Conservation (phyloP, 2,329 filamentous ascomycete genomes). For the Alternaria gaisen region DNA sequence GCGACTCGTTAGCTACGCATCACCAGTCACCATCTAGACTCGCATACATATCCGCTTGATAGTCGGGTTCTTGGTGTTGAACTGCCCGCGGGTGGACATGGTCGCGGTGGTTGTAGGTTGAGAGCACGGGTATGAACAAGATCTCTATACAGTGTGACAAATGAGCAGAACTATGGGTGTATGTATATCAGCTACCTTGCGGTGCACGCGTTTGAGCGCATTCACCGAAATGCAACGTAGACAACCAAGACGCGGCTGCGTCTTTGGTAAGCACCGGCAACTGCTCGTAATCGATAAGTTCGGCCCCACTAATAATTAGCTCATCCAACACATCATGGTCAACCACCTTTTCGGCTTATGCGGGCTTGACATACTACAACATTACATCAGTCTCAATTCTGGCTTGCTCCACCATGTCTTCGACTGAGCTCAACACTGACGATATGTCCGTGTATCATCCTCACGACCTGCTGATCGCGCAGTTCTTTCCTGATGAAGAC, state of each 20-base stretch:
- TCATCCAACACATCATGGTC: not conserved
- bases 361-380: not conserved
- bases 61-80: slow-evolving; percentile 82
- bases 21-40: not conserved
- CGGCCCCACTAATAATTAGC: not conserved
- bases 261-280: slow-evolving; percentile 10
- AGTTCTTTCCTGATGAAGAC: slow-evolving; percentile 7
- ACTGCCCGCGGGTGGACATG: slow-evolving; percentile 55
- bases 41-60: slow-evolving; percentile 81
- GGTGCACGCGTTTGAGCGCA: slow-evolving; percentile 4
- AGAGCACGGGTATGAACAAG: not conserved
- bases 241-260: slow-evolving; percentile 10
- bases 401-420: not conserved
- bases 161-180: not conserved
- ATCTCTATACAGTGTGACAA: not conserved
- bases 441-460: not conserved
- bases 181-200: not conserved
- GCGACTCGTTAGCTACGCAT: slow-evolving; percentile 32
- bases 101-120: slow-evolving; percentile 2
- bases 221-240: slow-evolving; percentile 15
- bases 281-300: slow-evolving; percentile 15
- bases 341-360: not conserved
- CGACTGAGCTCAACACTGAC: not conserved
- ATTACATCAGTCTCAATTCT: not conserved
- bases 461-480: not conserved